Evolutionary conservation across 2,329 filamentous ascomycete genomes (phyloP), one percentile per base, ranked within the genome.

Genomic region (Chalaropsis thielavioides): DNA sequence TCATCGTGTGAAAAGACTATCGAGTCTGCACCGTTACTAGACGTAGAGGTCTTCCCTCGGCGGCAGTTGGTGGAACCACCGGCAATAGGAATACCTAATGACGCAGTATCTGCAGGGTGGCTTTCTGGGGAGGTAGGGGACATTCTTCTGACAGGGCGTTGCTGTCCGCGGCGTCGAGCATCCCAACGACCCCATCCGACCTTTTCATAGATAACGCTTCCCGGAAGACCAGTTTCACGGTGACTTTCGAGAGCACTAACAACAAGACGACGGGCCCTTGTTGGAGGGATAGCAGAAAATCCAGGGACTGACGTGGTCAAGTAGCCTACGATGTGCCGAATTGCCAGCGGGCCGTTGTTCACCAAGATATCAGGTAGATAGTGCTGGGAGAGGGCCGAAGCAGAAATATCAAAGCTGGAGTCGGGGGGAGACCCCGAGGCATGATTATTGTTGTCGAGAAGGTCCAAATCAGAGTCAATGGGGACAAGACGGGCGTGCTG

Each of bases 131-230:
- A 59, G 71, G 70, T 74, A 72, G 73, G 78, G 72, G 70, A 73
- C 68, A 54, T 63, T 63, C 65, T 72, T 69, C 58, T 61, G 67
- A 77, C 73, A 68, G 79, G 78, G 68, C 77, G 71, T 54, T 81
- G 77, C 68, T 89, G 83, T 64, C 86, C 89, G 70, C 84, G 84
- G 73, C 84, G 81, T 72, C 85, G 85, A 68, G 92, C 94, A 75
- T 95, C 89, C 92, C 92, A 99, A 69, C 91, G 85, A 67, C 94
- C 94, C 92, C 92, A 97, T 72, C 92, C 92, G 67, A 96, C 90
- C 80, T 97, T 97, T 75, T 95, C 89, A 73, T 95, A 97, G 72
- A 87, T 81, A 71, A 94, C 86, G 70, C 90, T 86, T 69, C 86
- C 86, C 68, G 86, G 80, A 64, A 76, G 75, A 68, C 82, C 82